These are phyloP conservation scores for Globisporangium cystogenes DNA, from an alignment of 352 stramenopile species.

Conservation along the genomic window DNA sequence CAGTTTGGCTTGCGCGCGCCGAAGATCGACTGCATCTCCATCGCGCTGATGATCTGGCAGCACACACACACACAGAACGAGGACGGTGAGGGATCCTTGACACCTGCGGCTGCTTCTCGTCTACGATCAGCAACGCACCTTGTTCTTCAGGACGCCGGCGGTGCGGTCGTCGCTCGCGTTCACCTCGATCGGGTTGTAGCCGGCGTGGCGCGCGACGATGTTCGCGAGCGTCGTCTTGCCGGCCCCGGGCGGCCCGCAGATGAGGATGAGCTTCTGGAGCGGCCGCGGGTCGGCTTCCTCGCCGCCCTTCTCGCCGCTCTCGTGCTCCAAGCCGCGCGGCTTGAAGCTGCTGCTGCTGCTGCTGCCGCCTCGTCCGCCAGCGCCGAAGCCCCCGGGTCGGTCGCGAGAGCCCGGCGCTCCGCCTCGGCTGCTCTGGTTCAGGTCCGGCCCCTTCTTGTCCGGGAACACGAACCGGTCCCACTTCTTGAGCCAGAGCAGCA, in stretches of 20 bases:
- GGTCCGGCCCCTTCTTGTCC: conserved; percentile 30
- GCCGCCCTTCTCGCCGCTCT: conserved; percentile 9
- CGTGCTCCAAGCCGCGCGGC: background rate
- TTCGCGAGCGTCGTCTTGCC: conserved; percentile 98
- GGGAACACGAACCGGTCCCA: conserved; percentile 97
- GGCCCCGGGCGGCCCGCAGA: conserved; percentile 91
- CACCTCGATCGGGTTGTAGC: conserved; percentile 96
- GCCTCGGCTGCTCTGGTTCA: background rate
- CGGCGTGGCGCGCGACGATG: conserved; percentile 93
- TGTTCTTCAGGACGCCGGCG: conserved; percentile 86
- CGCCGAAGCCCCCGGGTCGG: background rate
- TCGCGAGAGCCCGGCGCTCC: background rate
- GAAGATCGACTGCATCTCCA: conserved; percentile 91
- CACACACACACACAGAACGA: background rate
- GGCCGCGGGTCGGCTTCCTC: conserved; percentile 41
- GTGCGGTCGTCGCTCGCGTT: conserved; percentile 98
- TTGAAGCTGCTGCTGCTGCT: conserved; percentile 7
- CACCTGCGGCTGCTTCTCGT: too few species aligned
- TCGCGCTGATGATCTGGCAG: conserved; percentile 71
- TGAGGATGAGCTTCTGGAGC: conserved; percentile 89
- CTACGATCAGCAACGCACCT: conserved; percentile 34
- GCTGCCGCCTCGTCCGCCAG: background rate
- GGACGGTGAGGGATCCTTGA: too few species aligned
- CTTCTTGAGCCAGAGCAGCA: conserved; percentile 91
- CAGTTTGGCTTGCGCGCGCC: conserved; percentile 92